phyloP scores from a whole-genome alignment of 2,329 filamentous ascomycete species.

The Rhexocercosporidium sp. region DNA sequence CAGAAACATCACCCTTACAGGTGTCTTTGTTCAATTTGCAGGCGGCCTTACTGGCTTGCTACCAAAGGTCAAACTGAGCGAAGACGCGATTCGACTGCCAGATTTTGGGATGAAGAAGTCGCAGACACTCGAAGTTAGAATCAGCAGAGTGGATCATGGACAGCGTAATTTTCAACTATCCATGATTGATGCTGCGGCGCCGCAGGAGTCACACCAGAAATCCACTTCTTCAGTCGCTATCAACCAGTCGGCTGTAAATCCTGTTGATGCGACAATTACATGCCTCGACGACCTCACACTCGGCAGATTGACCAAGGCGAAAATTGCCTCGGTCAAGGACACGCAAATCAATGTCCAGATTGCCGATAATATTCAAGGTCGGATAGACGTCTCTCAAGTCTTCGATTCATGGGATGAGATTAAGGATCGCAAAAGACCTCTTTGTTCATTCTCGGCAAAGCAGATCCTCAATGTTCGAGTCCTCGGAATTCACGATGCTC shows the following conservation, averaged over 20 bases:
- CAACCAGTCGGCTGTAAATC: conserved; percentile 56
- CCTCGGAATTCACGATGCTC: conserved; percentile 86
- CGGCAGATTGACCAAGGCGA: conserved; percentile 77
- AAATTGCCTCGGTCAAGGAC: conserved; percentile 81
- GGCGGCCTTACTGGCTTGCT: conserved; percentile 78
- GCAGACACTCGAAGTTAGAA: conserved; percentile 75
- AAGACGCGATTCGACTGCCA: conserved; percentile 69
- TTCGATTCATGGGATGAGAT: conserved; percentile 92
- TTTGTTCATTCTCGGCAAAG: conserved; percentile 75
- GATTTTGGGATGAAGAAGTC: conserved; percentile 81
- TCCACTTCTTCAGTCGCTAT: conserved; percentile 39
- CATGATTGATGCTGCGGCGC: conserved; percentile 57
- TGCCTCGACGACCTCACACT: conserved; percentile 75
- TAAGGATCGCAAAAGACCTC: conserved; percentile 77
- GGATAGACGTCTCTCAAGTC: conserved; percentile 87
- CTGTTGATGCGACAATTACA: conserved; percentile 67
- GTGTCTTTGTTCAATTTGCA: conserved; percentile 87
- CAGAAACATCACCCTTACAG: conserved; percentile 79
- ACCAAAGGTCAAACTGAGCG: conserved; percentile 76
- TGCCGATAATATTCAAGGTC: conserved; percentile 87
- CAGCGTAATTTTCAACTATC: conserved; percentile 72
- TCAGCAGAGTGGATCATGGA: conserved; percentile 74
- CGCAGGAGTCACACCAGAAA: conserved; percentile 49
- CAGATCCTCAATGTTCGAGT: conserved; percentile 77
- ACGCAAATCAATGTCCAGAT: conserved; percentile 93